Evolutionary conservation across 495 filamentous ascomycete genomes (phyloP).

Genomic region (Podospora anserina): DNA sequence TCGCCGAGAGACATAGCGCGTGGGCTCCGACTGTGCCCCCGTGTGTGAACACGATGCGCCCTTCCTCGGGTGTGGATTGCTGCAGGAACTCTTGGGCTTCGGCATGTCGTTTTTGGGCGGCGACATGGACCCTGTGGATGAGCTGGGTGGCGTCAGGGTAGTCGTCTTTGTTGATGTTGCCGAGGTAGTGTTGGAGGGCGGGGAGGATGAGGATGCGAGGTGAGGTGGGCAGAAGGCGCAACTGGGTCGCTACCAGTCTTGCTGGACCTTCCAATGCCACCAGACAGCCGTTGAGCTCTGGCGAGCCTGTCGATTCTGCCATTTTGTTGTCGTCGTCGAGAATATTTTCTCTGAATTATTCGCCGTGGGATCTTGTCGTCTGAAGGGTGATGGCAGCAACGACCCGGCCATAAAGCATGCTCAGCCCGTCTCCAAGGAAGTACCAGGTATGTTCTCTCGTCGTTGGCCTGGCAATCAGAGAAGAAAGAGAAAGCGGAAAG

Average conservation of each 20-base stretch:
- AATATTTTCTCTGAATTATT: background rate
- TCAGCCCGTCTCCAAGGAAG: background rate
- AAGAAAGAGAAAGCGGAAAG: background rate
- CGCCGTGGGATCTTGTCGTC: background rate
- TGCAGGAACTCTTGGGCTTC: constrained; percentile 45
- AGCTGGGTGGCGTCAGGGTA: constrained; percentile 38
- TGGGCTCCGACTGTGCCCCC: constrained; percentile 49
- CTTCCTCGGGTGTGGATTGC: constrained; percentile 37
- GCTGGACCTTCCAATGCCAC: constrained; percentile 51
- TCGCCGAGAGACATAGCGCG: constrained; percentile 41
- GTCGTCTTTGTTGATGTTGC: constrained; percentile 17
- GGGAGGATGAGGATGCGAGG: constrained; percentile 50
- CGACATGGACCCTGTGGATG: constrained; percentile 42
- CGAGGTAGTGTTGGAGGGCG: constrained; percentile 36
- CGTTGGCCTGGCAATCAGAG: background rate
- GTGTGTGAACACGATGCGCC: constrained; percentile 50
- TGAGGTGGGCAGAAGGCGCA: constrained; percentile 50
- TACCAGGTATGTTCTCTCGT: background rate
- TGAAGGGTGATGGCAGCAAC: background rate
- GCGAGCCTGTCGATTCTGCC: constrained; percentile 8
- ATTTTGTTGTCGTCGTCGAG: constrained; percentile 4
- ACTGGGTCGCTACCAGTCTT: constrained; percentile 48
- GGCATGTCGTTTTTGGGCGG: constrained; percentile 39
- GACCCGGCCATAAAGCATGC: background rate
- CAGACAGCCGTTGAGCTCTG: constrained; percentile 41